A percentile compares a stretch with the other conserved stretches of the same genome.
Conservation (phyloP, 306 rosid species). For the Mimosa bimucronata region DNA sequence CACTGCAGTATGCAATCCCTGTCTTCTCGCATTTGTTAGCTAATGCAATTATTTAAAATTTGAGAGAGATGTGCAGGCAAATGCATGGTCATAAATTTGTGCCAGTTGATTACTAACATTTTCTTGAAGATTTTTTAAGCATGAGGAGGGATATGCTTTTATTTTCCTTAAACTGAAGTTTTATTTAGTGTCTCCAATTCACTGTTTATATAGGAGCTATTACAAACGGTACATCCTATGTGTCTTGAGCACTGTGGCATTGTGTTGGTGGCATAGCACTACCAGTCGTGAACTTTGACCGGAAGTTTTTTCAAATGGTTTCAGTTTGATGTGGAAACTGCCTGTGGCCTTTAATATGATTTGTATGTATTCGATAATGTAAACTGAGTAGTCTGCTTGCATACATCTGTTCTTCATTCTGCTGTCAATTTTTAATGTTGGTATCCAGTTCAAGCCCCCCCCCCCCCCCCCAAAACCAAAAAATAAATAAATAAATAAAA, state of each 20-base stretch:
- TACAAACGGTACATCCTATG: not conserved
- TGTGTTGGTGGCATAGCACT: not conserved
- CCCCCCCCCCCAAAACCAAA: not conserved
- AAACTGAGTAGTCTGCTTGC: too few species aligned
- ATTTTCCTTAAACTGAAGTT: not conserved
- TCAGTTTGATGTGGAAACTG: not conserved
- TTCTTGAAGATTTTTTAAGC: slow-evolving; percentile 3
- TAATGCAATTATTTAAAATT: too few species aligned
- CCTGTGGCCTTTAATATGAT: not conserved
- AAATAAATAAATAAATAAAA: too few species aligned
- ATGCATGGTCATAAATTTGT: not conserved
- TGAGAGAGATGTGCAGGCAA: too few species aligned
- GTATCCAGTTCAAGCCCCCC: not conserved
- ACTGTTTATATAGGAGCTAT: not conserved
- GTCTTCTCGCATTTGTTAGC: too few species aligned
- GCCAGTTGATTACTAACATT: not conserved
- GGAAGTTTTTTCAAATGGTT: not conserved
- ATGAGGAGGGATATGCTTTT: not conserved
- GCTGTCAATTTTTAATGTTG: not conserved
- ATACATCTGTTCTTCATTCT: not conserved
- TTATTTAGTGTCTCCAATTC: not conserved
- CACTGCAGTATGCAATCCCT: too few species aligned
- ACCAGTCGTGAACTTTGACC: not conserved
- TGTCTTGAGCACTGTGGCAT: not conserved
- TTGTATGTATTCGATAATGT: not conserved